These are phyloP conservation scores for Dujonia santamariae DNA, from an alignment of 1,139 yeast genomes.

Conservation along the genomic window DNA sequence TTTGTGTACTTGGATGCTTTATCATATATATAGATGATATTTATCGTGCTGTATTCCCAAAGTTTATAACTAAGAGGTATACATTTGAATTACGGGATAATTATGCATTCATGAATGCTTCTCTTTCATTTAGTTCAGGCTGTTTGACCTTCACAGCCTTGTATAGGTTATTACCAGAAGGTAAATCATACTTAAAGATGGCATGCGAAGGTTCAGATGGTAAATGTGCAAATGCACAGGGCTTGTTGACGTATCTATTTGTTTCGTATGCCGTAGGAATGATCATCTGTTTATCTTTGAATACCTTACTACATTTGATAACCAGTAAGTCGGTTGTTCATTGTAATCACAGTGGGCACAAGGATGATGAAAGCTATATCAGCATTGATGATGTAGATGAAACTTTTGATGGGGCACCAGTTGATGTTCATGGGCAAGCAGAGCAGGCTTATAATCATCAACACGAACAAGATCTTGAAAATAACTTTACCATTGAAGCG, in stretches of 20 bases:
- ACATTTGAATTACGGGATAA: slow-evolving; percentile 59
- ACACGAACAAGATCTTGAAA: too few relatives aligned
- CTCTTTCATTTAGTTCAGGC: slow-evolving; percentile 75
- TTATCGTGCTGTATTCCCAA: slow-evolving; percentile 40
- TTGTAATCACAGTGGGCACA: slow-evolving; percentile 60
- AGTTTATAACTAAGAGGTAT: slow-evolving; percentile 32
- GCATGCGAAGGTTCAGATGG: slow-evolving; percentile 6
- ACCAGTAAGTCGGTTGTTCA: slow-evolving; percentile 86
- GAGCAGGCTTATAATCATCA: neutral
- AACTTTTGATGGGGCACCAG: neutral
- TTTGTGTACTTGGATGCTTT: slow-evolving; percentile 59
- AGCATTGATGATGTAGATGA: slow-evolving; percentile 16
- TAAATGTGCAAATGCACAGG: slow-evolving; percentile 8
- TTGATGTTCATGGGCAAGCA: too few relatives aligned
- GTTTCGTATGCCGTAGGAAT: slow-evolving; percentile 59
- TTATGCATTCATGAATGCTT: slow-evolving; percentile 58
- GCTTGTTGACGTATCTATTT: slow-evolving; percentile 38
- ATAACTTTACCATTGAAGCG: too few relatives aligned
- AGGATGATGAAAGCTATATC: too few relatives aligned
- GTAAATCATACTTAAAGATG: slow-evolving; percentile 35
- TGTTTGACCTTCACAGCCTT: slow-evolving; percentile 74
- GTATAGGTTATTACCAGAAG: slow-evolving; percentile 70
- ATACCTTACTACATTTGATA: slow-evolving; percentile 61
- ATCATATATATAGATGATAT: slow-evolving; percentile 52
- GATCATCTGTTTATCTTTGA: slow-evolving; percentile 54